Base-by-base conservation (phyloP, 2,329 filamentous ascomycete species). In the Alternaria arborescens region DNA sequence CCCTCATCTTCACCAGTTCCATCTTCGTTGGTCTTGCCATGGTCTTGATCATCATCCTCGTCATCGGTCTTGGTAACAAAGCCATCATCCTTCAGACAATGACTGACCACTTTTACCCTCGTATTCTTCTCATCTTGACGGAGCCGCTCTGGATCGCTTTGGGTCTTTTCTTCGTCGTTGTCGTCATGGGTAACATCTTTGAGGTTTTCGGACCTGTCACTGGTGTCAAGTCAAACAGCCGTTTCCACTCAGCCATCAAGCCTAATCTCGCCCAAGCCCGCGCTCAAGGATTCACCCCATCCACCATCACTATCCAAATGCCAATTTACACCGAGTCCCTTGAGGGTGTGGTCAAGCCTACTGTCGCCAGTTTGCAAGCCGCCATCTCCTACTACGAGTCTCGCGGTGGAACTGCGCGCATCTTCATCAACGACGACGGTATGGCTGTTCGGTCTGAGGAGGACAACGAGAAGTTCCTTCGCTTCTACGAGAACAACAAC, bases 311-410 rank as follows among this genome's bases (percentile, higher is more conserved):
- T 8, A 91, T 95, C 47, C 92, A 95, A 72, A 93, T 91, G 74
- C 92, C 92, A 11, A 91, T 95, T 0, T 95, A 95, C 82, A 95
- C 94, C 75, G 92, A 94, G 77, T 91, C 91, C 60, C 83, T 95
- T 7, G 81, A 82, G 43, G 87, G 83, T 64, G 92, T 95, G 76
- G 92, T 93, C 72, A 85, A 84, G 24, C 91, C 91, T 4, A 93
- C 91, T 0, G 87, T 93, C 69, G 87, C 87, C 73, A 92, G 89
- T 11, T 85, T 93, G 78, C 92, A 92, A 80, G 89, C 91, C 71
- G 80, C 81, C 36, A 82, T 82, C 34, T 82, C 81, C 10, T 80
- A 80, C 22, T 82, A 82, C 65, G 81, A 82, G 62, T 80, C 82
- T 65, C 74, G 79, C 60, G 88, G 88, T 20, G 88, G 88, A n/a